Evolutionary conservation across 257 asterid species (phyloP).

Genomic region (Solanum microdontum): DNA sequence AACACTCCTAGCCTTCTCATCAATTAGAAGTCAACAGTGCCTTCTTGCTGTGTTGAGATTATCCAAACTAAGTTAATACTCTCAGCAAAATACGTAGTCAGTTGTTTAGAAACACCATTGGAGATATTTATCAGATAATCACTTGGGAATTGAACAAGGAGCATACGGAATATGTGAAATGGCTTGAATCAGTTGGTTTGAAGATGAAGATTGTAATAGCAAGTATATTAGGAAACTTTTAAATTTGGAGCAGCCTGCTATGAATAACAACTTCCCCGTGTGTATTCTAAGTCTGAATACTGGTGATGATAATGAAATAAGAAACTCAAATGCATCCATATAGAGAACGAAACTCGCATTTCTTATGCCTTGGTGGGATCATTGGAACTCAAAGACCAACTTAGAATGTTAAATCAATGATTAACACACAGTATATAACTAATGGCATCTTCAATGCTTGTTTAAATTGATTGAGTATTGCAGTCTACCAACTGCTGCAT

Average conservation of each 20-base stretch:
- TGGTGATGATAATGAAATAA: neutral
- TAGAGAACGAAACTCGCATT: too few species aligned
- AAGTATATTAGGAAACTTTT: too few species aligned
- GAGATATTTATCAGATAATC: neutral
- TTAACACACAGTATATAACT: neutral
- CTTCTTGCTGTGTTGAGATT: neutral
- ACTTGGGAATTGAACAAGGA: neutral
- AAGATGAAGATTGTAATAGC: neutral
- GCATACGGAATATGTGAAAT: neutral
- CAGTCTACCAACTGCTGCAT: conserved; percentile 26
- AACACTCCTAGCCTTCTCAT: neutral
- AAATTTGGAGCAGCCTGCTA: neutral
- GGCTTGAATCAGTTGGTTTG: neutral
- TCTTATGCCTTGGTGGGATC: conserved; percentile 7
- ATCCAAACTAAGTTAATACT: neutral
- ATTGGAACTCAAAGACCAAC: conserved; percentile 11
- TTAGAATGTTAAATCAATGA: conserved; percentile 7
- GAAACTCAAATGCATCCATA: neutral
- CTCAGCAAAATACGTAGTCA: neutral
- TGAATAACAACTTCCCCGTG: neutral
- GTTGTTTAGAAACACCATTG: too few species aligned
- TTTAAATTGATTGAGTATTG: conserved; percentile 64
- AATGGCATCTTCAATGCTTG: conserved; percentile 77
- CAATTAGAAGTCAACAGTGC: too few species aligned
- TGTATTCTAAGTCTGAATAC: too few species aligned